Evolutionary conservation across 768 basidiomycete genomes (phyloP), one percentile per base, ranked within the genome.

Genomic region (Russula virescens): DNA sequence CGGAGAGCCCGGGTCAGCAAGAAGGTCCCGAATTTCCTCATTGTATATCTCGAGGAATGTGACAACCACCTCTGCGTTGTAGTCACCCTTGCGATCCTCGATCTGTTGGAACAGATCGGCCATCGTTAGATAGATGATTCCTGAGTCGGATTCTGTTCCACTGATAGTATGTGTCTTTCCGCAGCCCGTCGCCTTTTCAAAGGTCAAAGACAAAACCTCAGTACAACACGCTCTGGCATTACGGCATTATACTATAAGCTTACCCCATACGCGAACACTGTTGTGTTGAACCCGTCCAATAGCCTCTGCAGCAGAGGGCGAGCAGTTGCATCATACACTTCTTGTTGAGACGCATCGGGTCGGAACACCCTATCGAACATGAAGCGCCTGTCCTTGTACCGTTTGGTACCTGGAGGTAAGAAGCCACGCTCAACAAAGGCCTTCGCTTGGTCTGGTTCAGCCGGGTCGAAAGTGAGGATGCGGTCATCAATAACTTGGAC

Each of bases 161-260:
- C 94, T 97, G 73, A 99, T 98, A 21, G 97, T 99, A 75, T 98
- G 95, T 5, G 97, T 99, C 76, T 99, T 99, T 66, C 97, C 97
- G 73, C 97, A 98, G n/a, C 97, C 97, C n/a, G 97, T 98, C 25
- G 97, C 97, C 97, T 98, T 31, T 31, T 58, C n/a, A 13, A 13
- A 23, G 34, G 10, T 21, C 3, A 25, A 23, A 35, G 21, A 51
- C 8, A 59, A 18, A 62, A 13, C 25, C 19, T 63, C 26, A 63
- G 57, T 25, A 40, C 9, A 35, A n/a, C 46, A 16, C 31, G 51
- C 35, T n/a, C 46, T 28, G 10, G 35, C 42, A 3, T 42, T 10
- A 53, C 61, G 55, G 55, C 26, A 49, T 46, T n/a, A n/a, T 18
- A 49, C 23, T 26, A 59, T 38, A 43, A 42, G 78, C 91, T 73